phyloP scores from a whole-genome alignment of 2,329 filamentous ascomycete genomes.

The Colletotrichum ledebouriae region DNA sequence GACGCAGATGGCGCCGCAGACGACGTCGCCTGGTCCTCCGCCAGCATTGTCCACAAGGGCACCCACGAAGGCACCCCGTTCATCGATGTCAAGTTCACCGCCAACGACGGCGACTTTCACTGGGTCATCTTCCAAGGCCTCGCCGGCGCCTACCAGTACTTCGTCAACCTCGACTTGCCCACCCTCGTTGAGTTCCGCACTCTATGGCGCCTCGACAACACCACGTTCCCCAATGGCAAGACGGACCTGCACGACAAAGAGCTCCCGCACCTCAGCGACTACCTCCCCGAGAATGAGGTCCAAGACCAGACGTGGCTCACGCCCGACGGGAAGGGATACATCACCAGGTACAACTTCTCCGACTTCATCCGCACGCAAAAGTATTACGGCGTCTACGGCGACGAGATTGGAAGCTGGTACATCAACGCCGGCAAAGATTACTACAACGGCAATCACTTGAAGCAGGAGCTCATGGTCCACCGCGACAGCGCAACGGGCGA shows the following conservation, averaged over 20 bases:
- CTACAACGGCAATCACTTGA: constrained; percentile 65
- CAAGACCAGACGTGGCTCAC: constrained; percentile 67
- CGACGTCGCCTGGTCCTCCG: constrained; percentile 62
- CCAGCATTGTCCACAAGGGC: constrained; percentile 54
- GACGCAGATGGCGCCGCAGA: constrained; percentile 59
- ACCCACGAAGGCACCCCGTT: constrained; percentile 53
- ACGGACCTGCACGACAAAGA: constrained; percentile 60
- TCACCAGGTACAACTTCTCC: constrained; percentile 65
- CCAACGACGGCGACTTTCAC: constrained; percentile 63
- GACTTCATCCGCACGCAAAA: constrained; percentile 52
- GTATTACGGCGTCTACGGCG: constrained; percentile 65
- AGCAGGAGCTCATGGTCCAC: constrained; percentile 66
- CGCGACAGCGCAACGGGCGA: constrained; percentile 64
- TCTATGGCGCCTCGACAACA: constrained; percentile 63
- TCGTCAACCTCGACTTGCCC: constrained; percentile 63
- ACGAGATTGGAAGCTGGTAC: constrained; percentile 64
- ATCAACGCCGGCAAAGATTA: constrained; percentile 65
- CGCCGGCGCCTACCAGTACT: constrained; percentile 68
- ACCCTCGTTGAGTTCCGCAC: constrained; percentile 64
- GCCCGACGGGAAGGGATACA: constrained; percentile 51
- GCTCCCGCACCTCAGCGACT: constrained; percentile 59
- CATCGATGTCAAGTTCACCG: constrained; percentile 62
- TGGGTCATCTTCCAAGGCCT: constrained; percentile 65
- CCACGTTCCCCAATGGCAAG: constrained; percentile 60
- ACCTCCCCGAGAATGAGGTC: constrained; percentile 60